Evolutionary conservation across 768 basidiomycete species (phyloP), one percentile per base, ranked within the genome.

Genomic region (Serendipita sp.): DNA sequence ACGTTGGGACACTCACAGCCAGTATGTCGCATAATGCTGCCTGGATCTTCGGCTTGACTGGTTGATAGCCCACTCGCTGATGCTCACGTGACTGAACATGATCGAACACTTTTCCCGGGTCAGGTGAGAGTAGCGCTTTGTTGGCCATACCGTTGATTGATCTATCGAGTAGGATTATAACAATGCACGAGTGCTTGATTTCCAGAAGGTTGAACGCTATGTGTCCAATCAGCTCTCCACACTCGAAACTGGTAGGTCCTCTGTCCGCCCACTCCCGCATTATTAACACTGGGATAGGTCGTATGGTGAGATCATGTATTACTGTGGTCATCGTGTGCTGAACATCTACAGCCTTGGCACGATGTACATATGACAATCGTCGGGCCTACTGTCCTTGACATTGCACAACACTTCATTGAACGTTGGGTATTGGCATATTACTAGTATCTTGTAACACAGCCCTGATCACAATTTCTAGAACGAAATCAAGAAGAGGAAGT

Each of bases 1-100:
- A 10, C 86, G 96, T 18, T 99, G 95, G 94, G 96, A 98, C 75
- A 91, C 89, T 0, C 84, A 90, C 71, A 87, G 77, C 45, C 89
- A 92, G 72, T 72, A 47, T 45, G 70, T 63, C 35, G 36, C 30
- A 16, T 35, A 15, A 13, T 32, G 60, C 52, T 44, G 2, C 30
- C 10, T 45, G 28, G n/a, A 18, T 30, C n/a, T 18, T 65, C 46
- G 46, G 38, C 3, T 35, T 32, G 64, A 3, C 45, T 18, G 15
- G 36, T 10, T 46, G 28, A 10, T 65, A 74, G 74, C 72, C 93
- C 93, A 0, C 80, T 97, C 44, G 88, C 93, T 2, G 95, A 99
- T 70, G 89, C 84, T 2, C 93, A 97, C 71, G 92, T 91, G 0
- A 91, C 91, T 1, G 79, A 93, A 69, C 92, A 93, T 71, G 70